A percentile compares a stretch with the other conserved stretches of the same genome.
These are phyloP conservation scores for Naganishia friedmannii DNA, from an alignment of 768 basidiomycete genomes.

Conservation along the genomic window DNA sequence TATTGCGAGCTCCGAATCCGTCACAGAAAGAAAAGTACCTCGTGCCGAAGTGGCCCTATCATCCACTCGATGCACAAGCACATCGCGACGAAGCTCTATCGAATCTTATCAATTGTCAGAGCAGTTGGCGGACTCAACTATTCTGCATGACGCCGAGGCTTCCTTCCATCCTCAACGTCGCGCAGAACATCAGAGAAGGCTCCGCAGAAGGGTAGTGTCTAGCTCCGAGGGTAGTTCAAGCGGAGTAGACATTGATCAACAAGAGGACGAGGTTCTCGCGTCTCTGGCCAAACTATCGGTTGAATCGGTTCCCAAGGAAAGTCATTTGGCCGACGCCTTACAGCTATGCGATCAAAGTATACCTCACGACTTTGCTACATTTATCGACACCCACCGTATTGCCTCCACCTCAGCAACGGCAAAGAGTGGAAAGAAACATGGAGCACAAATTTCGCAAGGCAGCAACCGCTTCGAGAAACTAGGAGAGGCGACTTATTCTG, in stretches of 20 bases:
- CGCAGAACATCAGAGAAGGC: background rate
- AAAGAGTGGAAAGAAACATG: background rate
- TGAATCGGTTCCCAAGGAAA: background rate
- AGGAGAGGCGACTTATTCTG: slow-evolving; percentile 94
- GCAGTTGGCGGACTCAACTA: background rate
- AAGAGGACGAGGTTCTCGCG: slow-evolving; percentile 4
- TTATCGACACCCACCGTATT: slow-evolving; percentile 5
- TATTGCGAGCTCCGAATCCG: background rate
- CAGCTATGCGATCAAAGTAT: slow-evolving; percentile 14
- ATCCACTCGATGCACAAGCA: background rate
- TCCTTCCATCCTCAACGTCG: background rate
- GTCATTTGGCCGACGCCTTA: slow-evolving; percentile 2
- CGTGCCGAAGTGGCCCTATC: background rate
- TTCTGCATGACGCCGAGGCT: too few relatives aligned
- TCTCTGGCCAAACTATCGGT: background rate
- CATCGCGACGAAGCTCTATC: background rate
- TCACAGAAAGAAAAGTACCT: background rate
- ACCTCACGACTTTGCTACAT: background rate
- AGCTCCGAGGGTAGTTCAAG: background rate
- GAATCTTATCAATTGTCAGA: background rate
- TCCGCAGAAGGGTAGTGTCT: slow-evolving; percentile 14
- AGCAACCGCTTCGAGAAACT: slow-evolving; percentile 67
- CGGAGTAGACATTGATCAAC: background rate
- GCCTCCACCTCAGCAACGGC: background rate
- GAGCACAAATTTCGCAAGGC: background rate